These are phyloP conservation scores for Solanum chiquidenum DNA, from an alignment of 257 asterid species.

Conservation along the genomic window DNA sequence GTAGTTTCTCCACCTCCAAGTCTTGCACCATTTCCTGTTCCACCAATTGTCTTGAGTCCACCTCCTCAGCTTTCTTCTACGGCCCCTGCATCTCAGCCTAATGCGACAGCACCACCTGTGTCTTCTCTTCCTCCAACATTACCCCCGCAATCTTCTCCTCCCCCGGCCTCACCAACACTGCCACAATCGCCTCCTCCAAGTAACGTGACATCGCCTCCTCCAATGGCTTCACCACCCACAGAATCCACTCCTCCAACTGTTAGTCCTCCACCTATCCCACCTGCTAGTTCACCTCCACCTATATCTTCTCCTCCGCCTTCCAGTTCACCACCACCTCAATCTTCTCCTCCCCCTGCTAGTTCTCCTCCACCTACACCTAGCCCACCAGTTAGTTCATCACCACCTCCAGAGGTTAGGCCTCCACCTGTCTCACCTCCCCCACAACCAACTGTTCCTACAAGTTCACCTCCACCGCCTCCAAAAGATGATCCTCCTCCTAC, in stretches of 20 bases:
- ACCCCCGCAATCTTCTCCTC: not conserved
- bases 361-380: conserved; percentile 9
- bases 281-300: conserved; percentile 1
- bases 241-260: conserved; percentile 12
- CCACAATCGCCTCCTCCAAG: not conserved
- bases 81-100: not conserved
- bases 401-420: not conserved
- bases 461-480: conserved; percentile 21
- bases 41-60: conserved; percentile 13
- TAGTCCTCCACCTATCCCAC: not conserved
- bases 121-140: not conserved
- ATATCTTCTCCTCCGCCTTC: conserved; percentile 1
- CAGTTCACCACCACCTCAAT: conserved; percentile 4
- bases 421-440: conserved; percentile 3
- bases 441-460: conserved; percentile 24
- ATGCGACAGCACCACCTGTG: not conserved
- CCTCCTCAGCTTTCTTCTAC: conserved; percentile 2
- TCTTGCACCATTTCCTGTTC: conserved; percentile 14
- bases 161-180: not conserved
- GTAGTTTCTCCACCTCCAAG: conserved; percentile 23
- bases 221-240: conserved; percentile 13
- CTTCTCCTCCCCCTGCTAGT: not conserved
- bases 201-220: conserved; percentile 6
- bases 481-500: conserved; percentile 6
- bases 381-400: conserved; percentile 2